Evolutionary conservation across 2,329 filamentous ascomycete species (phyloP).

Genomic region (Aspergillus quadricinctus): DNA sequence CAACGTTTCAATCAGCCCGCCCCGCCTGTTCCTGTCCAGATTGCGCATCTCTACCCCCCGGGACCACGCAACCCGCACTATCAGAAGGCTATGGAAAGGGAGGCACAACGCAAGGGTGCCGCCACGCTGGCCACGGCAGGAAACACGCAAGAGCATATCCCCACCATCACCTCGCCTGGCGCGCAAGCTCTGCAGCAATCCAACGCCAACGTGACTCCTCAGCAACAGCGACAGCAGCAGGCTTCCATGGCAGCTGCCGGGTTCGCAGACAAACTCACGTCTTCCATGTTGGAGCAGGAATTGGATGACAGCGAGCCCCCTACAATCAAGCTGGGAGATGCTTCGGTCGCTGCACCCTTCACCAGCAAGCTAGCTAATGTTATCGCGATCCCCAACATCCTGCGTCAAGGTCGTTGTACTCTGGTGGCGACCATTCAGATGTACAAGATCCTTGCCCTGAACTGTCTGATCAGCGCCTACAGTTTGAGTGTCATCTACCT

Average conservation of each 20-base stretch:
- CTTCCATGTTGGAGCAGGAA: conserved; percentile 84
- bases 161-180: conserved; percentile 63
- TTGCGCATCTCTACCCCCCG: conserved; percentile 91
- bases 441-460: conserved; percentile 98
- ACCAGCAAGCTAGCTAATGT: conserved; percentile 97
- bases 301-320: conserved; percentile 86
- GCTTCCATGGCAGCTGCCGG: conserved; percentile 67
- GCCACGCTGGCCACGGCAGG: conserved; percentile 48
- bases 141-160: conserved; percentile 54
- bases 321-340: conserved; percentile 93
- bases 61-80: conserved; percentile 92
- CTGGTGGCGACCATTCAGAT: conserved; percentile 98
- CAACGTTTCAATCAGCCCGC: conserved; percentile 87
- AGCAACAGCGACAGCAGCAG: conserved; percentile 51
- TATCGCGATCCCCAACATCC: conserved; percentile 95
- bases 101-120: conserved; percentile 73
- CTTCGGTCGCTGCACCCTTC: conserved; percentile 94
- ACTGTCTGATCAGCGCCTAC: conserved; percentile 97
- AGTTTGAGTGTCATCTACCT: conserved; percentile 93
- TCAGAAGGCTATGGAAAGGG: conserved; percentile 81
- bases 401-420: conserved; percentile 94
- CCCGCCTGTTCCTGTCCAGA: conserved; percentile 86
- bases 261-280: conserved; percentile 80
- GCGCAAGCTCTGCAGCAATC: conserved; percentile 57
- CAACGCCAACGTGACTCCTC: conserved; percentile 45